A percentile compares a stretch with the other conserved stretches of the same genome.
These are phyloP conservation scores for Eimeria praecox DNA, from an alignment of 169 alveolate species.

Conservation along the genomic window DNA sequence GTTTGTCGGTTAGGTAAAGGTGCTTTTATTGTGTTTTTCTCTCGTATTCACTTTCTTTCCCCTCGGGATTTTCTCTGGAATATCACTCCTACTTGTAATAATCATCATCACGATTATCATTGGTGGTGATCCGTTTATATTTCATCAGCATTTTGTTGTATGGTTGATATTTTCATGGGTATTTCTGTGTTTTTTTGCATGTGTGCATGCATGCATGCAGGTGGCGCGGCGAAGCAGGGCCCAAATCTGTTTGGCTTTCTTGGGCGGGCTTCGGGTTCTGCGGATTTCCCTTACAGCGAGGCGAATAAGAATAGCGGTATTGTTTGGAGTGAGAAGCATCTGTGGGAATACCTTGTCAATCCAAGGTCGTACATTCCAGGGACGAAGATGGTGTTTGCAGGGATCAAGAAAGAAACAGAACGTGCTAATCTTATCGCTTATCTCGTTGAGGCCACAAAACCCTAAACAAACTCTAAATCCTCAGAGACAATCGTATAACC, in stretches of 20 bases:
- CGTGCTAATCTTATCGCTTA: slow-evolving; percentile 97
- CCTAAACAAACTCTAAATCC: neutral
- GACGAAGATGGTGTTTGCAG: slow-evolving; percentile 98
- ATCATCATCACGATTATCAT: too few relatives aligned
- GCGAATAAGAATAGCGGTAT: slow-evolving; percentile 94
- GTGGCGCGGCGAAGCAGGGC: slow-evolving; percentile 95
- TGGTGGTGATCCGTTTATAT: too few relatives aligned
- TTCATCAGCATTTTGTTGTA: too few relatives aligned
- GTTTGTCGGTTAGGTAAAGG: too few relatives aligned
- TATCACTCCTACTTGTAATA: too few relatives aligned
- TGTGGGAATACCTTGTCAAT: slow-evolving; percentile 93
- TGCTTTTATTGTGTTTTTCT: too few relatives aligned
- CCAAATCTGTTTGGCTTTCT: slow-evolving; percentile 92
- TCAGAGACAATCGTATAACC: neutral
- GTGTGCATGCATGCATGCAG: slow-evolving; percentile 77
- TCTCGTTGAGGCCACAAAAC: slow-evolving; percentile 87
- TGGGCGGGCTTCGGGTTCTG: slow-evolving; percentile 94
- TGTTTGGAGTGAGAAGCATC: slow-evolving; percentile 95
- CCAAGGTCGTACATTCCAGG: slow-evolving; percentile 97
- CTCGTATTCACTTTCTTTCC: too few relatives aligned
- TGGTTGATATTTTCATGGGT: too few relatives aligned
- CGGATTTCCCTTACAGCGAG: slow-evolving; percentile 93
- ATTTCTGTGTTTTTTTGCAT: neutral
- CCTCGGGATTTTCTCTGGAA: too few relatives aligned
- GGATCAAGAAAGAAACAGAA: slow-evolving; percentile 96